Evolutionary conservation across 805 yeast species (phyloP).

Genomic region (Metschnikowia aberdeeniae): DNA sequence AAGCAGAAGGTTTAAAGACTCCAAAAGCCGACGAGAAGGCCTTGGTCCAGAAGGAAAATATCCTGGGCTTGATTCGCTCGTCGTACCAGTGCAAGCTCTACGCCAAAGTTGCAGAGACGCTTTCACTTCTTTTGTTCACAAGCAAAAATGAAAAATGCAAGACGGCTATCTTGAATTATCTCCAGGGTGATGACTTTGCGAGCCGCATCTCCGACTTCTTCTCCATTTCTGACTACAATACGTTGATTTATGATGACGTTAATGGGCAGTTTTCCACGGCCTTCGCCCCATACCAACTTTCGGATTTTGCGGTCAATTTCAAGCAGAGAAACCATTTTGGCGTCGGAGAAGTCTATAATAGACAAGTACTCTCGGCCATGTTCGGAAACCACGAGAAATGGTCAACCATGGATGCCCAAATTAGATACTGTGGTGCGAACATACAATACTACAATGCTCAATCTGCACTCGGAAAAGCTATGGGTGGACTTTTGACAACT

Average conservation of each 20-base stretch:
- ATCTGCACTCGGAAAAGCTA: slow-evolving; percentile 62
- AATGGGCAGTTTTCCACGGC: slow-evolving; percentile 42
- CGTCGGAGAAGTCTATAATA: slow-evolving; percentile 50
- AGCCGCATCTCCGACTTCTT: slow-evolving; percentile 29
- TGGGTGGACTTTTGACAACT: slow-evolving; percentile 74
- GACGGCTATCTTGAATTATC: slow-evolving; percentile 38
- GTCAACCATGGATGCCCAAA: slow-evolving; percentile 40
- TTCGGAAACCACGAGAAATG: slow-evolving; percentile 34
- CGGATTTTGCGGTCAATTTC: slow-evolving; percentile 48
- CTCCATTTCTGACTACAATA: slow-evolving; percentile 44
- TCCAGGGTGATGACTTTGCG: slow-evolving; percentile 37
- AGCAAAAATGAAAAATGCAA: slow-evolving; percentile 42
- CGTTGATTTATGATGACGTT: slow-evolving; percentile 43
- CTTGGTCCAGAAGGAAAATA: too few species aligned
- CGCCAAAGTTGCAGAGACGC: slow-evolving; percentile 68
- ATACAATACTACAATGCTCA: slow-evolving; percentile 65
- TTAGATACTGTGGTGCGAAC: slow-evolving; percentile 57
- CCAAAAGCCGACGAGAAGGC: too few species aligned
- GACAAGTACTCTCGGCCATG: slow-evolving; percentile 58
- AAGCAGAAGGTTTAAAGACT: neutral
- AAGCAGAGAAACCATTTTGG: slow-evolving; percentile 49
- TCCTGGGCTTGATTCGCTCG: too few species aligned
- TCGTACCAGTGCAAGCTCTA: slow-evolving; percentile 56
- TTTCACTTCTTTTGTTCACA: slow-evolving; percentile 67
- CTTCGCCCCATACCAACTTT: slow-evolving; percentile 46